Base-by-base conservation (phyloP, 768 basidiomycete species). In the Lentinus brumalis region DNA sequence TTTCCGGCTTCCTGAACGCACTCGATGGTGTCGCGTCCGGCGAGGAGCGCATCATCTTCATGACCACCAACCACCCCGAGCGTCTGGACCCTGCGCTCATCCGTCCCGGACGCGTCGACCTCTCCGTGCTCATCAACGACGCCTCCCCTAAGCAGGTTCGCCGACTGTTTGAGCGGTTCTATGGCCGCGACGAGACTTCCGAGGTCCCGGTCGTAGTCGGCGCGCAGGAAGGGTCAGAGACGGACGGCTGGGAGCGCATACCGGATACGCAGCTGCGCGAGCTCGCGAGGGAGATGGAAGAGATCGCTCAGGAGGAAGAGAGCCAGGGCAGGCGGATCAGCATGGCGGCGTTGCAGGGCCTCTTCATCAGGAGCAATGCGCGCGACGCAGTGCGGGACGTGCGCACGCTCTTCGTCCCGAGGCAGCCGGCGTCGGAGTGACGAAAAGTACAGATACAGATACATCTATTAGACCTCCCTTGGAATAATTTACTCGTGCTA, bases 41-140 rank as follows among this genome's bases (percentile, higher is more conserved):
- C 44, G 96, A 98, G 76, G 95, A 97, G 69, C 88, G 97, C n/a
- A 89, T 99, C 71, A 86, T 99, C 39, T 99, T 99, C 77, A 92
- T 99, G 88, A 99, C 97, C 0, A 98, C 97, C n/a, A 99, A 99
- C 74, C 97, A 98, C 68, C 72, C 92, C 56, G 86, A 91, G 61
- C 83, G 81, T 63, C 84, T 99, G 39, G 97, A 99, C 75, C 89
- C 94, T 6, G 97, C 96, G 0, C 84, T 99, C 49, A 93, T 98
- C 70, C 87, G 97, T 53, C 96, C 97, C 0, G 97, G 97, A 16
- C 86, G 97, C 10, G 96, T 99, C 45, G 97, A 99, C 73, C 73
- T 98, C 49, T 81, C 86, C 30, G 85, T 92, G 65, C 75, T 91
- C 40, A 83, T 99, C 51, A 94, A 89, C 73, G 92, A 99, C 67